Evolutionary conservation across 1,284 basidiomycete genomes (phyloP).

Genomic region (Apiotrichum sp.): DNA sequence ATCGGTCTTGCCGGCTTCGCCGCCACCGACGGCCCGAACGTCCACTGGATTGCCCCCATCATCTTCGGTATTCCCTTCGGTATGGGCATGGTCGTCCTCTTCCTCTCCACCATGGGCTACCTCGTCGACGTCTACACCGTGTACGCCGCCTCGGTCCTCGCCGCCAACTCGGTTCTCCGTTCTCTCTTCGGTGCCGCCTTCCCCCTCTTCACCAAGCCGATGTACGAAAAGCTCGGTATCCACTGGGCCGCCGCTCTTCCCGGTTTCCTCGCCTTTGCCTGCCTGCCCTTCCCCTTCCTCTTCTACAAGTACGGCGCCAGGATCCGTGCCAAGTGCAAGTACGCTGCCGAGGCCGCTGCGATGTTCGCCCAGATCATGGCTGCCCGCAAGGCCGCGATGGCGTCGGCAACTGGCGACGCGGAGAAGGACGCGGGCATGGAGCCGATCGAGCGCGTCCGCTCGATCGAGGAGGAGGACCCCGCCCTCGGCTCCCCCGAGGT

Average conservation of each 20-base stretch:
- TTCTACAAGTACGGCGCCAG: conserved; percentile 54
- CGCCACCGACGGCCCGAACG: conserved; percentile 38
- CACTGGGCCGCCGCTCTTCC: conserved; percentile 63
- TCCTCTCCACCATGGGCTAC: conserved; percentile 58
- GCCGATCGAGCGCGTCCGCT: not conserved
- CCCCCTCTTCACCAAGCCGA: conserved; percentile 53
- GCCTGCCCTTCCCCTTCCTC: conserved; percentile 54
- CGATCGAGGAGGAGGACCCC: conserved; percentile 7
- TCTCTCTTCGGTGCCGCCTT: conserved; percentile 61
- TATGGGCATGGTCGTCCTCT: conserved; percentile 57
- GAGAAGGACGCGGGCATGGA: conserved; percentile 10
- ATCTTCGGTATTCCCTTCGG: conserved; percentile 60
- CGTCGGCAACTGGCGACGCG: conserved; percentile 4
- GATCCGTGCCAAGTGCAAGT: conserved; percentile 56
- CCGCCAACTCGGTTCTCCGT: conserved; percentile 64
- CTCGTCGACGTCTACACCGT: conserved; percentile 58
- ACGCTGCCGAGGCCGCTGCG: conserved; percentile 37
- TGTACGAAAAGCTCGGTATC: conserved; percentile 55
- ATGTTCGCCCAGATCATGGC: conserved; percentile 39
- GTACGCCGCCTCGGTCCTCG: conserved; percentile 56
- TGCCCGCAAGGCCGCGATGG: conserved; percentile 23
- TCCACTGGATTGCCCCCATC: conserved; percentile 54
- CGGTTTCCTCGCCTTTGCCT: conserved; percentile 56
- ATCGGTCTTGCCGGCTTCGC: conserved; percentile 47
- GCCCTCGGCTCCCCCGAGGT: conserved; percentile 10